Percentiles rank a stretch among this genome's conserved stretches.
Evolutionary conservation across 169 alveolate species (phyloP).

Genomic region (Cryptosporidium meleagridis): DNA sequence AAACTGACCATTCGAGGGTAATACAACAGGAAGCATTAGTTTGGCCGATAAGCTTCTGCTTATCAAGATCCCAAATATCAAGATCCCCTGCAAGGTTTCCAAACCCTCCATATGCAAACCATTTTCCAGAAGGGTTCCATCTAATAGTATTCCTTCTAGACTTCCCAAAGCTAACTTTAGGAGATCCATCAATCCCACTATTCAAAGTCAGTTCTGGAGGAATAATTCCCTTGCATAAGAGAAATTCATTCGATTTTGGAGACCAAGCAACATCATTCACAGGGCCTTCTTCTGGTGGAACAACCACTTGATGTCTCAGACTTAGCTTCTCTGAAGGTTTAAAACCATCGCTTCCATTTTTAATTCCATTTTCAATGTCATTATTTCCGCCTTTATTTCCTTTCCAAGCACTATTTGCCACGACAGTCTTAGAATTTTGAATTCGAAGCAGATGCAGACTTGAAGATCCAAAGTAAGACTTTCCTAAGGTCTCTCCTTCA

Average conservation of each 20-base stretch:
- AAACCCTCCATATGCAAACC: conserved; percentile 80
- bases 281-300: conserved; percentile 76
- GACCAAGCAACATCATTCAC: conserved; percentile 80
- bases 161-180: conserved; percentile 39
- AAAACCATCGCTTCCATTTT: not conserved
- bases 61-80: conserved; percentile 72
- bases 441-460: conserved; percentile 53
- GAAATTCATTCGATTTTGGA: conserved; percentile 79
- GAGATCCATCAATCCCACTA: conserved; percentile 52
- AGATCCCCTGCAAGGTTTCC: conserved; percentile 79
- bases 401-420: conserved; percentile 12
- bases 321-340: conserved; percentile 17
- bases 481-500: conserved; percentile 70
- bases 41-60: conserved; percentile 68
- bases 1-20: conserved; percentile 71
- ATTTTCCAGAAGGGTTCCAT: conserved; percentile 79
- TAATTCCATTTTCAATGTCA: not conserved
- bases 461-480: conserved; percentile 66
- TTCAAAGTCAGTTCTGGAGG: conserved; percentile 76
- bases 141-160: conserved; percentile 75
- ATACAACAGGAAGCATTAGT: conserved; percentile 73
- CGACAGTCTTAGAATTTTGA: conserved; percentile 37
- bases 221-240: conserved; percentile 79
- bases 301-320: conserved; percentile 37
- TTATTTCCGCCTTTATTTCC: not conserved